Conservation (phyloP, 1,139 yeast species). For the Kodamaea plutei region DNA sequence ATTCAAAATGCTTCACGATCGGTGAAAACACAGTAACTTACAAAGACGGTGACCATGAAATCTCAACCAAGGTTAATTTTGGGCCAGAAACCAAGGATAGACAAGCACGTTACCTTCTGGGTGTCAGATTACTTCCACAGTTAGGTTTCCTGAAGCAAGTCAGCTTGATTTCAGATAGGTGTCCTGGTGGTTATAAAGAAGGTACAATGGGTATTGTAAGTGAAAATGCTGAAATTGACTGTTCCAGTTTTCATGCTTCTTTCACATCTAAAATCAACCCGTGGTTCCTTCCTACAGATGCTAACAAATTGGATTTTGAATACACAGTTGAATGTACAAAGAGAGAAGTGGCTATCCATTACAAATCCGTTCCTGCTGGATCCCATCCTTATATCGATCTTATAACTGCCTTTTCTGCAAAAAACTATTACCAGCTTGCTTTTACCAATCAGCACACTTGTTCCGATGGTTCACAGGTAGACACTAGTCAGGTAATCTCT, state of each 20-base stretch:
- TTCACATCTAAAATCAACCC: slow-evolving; percentile 20
- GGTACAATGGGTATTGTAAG: slow-evolving; percentile 21
- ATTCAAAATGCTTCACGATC: slow-evolving; percentile 15
- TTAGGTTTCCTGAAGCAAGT: neutral
- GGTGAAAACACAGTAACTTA: slow-evolving; percentile 24
- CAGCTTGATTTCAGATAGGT: slow-evolving; percentile 6
- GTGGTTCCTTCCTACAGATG: slow-evolving; percentile 18
- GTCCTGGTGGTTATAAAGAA: slow-evolving; percentile 20
- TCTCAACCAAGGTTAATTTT: slow-evolving; percentile 15
- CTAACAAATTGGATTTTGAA: slow-evolving; percentile 5
- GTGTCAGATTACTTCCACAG: neutral
- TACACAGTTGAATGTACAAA: slow-evolving; percentile 6
- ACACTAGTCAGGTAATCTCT: neutral
- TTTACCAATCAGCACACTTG: slow-evolving; percentile 14
- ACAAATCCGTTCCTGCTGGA: slow-evolving; percentile 26
- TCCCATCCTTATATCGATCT: slow-evolving; percentile 24
- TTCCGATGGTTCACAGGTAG: slow-evolving; percentile 3
- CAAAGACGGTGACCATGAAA: slow-evolving; percentile 20
- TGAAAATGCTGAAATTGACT: slow-evolving; percentile 15
- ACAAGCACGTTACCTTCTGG: neutral
- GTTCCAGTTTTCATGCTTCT: slow-evolving; percentile 18
- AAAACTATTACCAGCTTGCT: neutral
- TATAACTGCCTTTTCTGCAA: neutral
- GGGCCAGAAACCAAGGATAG: neutral
- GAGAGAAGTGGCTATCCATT: slow-evolving; percentile 10